Base-by-base conservation (phyloP, 2,329 filamentous ascomycete genomes). In the Phaeomoniella chlamydospora region DNA sequence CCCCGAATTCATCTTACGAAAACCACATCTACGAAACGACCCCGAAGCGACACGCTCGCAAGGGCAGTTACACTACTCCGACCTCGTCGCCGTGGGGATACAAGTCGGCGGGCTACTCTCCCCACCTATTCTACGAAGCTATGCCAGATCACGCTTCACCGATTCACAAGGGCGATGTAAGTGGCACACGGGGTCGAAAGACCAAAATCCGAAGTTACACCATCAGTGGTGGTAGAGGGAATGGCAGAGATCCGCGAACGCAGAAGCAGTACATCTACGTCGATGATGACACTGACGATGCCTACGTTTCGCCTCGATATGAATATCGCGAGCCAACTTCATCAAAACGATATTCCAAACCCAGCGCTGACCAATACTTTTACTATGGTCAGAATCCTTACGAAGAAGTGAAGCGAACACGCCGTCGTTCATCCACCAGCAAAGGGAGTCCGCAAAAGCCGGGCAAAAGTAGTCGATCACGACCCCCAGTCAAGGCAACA, bases 91-190 rank as follows among this genome's bases (percentile, higher is more conserved):
- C 55, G 10, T 37, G 38, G 31, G 55, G 54, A 39, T 63, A 54
- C 51, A 55, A 64, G 43, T 60, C 53, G 37, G 49, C 65, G 43
- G 59, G 59, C 35, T 61, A 62, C 43, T 58, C 58, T 41, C 56
- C 55, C 37, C 57, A 61, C 35, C 53, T 55, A 39, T 66, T 62
- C 49, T 62, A 68, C 47, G 60, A 67, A 33, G 41, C 54, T 35
- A 56, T 55, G 47, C 58, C 58, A 50, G 56, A 66, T 55, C 56
- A 69, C 64, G 55, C 64, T 61, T 55, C 65, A 43, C 59, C 61
- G 59, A 62, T 68, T 59, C 59, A 56, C 52, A 63, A 62, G 54
- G 65, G 70, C 57, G 71, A 77, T 59, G 74, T 77, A 76, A 77
- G 74, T 77, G 67, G 65, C 66, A 68, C 62, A 59, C 56, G 57